These are phyloP conservation scores for Coniella lustricola DNA, from an alignment of 2,329 filamentous ascomycete species.

Conservation along the genomic window DNA sequence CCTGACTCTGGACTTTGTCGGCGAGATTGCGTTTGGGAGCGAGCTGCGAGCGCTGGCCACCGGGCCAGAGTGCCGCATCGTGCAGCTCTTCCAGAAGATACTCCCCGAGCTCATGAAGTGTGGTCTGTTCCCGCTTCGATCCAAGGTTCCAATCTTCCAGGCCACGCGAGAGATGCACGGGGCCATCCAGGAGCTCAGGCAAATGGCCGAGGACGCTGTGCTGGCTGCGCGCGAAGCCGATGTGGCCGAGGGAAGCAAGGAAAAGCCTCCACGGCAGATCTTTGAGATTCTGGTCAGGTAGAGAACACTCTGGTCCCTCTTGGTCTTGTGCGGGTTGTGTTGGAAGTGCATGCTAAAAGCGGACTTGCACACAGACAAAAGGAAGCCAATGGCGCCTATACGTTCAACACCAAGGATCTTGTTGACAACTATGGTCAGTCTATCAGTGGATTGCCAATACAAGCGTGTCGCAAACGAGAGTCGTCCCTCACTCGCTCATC, in stretches of 20 bases:
- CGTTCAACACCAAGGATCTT: conserved; percentile 2
- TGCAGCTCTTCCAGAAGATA: neutral
- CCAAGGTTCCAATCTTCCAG: conserved; percentile 1
- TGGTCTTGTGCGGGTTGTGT: neutral
- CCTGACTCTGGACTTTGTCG: neutral
- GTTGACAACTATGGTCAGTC: conserved; percentile 2
- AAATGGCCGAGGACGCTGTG: neutral
- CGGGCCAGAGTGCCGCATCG: neutral
- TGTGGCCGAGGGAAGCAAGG: neutral
- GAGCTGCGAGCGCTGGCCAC: neutral
- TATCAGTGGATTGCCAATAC: too few species aligned
- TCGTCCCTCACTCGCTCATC: too few species aligned
- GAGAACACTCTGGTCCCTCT: too few species aligned
- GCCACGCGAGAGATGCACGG: conserved; percentile 1
- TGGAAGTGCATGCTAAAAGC: neutral
- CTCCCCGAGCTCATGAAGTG: conserved; percentile 1
- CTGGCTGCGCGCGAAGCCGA: neutral
- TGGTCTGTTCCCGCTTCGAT: neutral
- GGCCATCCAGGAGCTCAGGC: neutral
- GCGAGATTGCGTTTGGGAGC: neutral
- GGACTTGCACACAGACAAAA: neutral
- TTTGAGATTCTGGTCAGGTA: neutral
- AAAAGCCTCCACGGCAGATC: neutral
- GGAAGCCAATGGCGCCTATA: neutral
- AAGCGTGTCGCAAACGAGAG: too few species aligned